These are phyloP conservation scores for Crithidia brevicula DNA, from an alignment of 208 protist species.

Conservation along the genomic window DNA sequence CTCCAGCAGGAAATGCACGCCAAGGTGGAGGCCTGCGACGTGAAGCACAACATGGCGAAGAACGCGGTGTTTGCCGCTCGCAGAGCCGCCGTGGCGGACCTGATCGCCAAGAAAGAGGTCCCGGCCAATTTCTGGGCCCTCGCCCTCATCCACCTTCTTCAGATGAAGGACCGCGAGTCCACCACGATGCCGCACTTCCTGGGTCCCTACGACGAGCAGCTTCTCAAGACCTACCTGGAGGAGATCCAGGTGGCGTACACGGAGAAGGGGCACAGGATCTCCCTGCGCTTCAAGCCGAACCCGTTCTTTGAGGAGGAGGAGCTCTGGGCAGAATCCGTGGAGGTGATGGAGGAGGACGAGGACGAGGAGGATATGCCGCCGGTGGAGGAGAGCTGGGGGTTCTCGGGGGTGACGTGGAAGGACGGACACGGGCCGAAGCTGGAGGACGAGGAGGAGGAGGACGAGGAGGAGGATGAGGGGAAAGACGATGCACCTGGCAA, in stretches of 20 bases:
- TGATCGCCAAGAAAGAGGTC: constrained; percentile 50
- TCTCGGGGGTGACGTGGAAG: constrained; percentile 85
- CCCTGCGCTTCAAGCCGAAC: constrained; percentile 60
- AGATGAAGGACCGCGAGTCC: constrained; percentile 37
- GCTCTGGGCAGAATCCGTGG: constrained; percentile 62
- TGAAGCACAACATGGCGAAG: constrained; percentile 40
- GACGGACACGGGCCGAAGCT: constrained; percentile 61
- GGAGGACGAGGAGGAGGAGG: constrained; percentile 30
- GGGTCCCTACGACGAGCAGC: constrained; percentile 64
- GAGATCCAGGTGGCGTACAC: constrained; percentile 56
- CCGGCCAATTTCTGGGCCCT: constrained; percentile 74
- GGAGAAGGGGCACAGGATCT: constrained; percentile 46
- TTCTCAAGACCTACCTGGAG: constrained; percentile 62
- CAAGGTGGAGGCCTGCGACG: constrained; percentile 40
- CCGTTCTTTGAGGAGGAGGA: constrained; percentile 81
- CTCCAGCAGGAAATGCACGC: constrained; percentile 69
- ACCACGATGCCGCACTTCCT: constrained; percentile 56
- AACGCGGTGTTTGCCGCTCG: constrained; percentile 56
- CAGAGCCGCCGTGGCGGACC: constrained; percentile 30
- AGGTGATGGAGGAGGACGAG: constrained; percentile 27
- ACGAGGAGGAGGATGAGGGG: constrained; percentile 18
- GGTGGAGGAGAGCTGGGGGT: constrained; percentile 45
- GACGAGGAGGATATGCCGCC: constrained; percentile 25
- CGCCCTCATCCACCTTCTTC: constrained; percentile 45
- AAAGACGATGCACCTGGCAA: constrained; percentile 18